Conservation (phyloP, 2,329 filamentous ascomycete genomes). For the Verticillium nubilum region DNA sequence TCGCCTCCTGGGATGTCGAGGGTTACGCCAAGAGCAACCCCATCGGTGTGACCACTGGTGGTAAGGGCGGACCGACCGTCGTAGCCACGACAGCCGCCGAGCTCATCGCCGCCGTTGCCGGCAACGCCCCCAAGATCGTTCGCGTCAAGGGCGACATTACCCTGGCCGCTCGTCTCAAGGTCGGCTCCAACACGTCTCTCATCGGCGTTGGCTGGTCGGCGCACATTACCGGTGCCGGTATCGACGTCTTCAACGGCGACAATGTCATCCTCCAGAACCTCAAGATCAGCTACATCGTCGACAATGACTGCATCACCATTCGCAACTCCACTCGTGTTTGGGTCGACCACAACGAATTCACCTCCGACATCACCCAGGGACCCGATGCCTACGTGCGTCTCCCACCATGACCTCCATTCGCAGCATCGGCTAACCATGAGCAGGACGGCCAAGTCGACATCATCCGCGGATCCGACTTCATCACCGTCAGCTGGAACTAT, state of each 20-base stretch:
- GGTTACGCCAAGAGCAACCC: slow-evolving; percentile 25
- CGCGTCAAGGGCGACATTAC: slow-evolving; percentile 35
- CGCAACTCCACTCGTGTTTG: slow-evolving; percentile 39
- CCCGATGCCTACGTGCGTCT: slow-evolving; percentile 28
- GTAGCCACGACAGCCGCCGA: slow-evolving; percentile 35
- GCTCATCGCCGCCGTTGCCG: slow-evolving; percentile 37
- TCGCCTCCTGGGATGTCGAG: slow-evolving; percentile 17
- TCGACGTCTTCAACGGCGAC: slow-evolving; percentile 26
- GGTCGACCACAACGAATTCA: slow-evolving; percentile 43
- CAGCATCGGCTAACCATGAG: neutral
- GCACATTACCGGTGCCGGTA: slow-evolving; percentile 27
- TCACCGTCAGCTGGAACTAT: slow-evolving; percentile 43
- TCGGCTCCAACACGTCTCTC: slow-evolving; percentile 40
- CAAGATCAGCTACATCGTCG: slow-evolving; percentile 27
- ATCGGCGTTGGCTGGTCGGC: slow-evolving; percentile 28
- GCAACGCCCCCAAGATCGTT: slow-evolving; percentile 34
- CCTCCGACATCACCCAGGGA: slow-evolving; percentile 30
- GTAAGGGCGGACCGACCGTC: slow-evolving; percentile 40
- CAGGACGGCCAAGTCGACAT: slow-evolving; percentile 41
- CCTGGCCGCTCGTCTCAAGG: slow-evolving; percentile 31
- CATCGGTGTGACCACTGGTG: slow-evolving; percentile 30
- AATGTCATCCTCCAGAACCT: slow-evolving; percentile 36
- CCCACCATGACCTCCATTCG: neutral
- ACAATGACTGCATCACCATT: slow-evolving; percentile 36
- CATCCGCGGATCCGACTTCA: slow-evolving; percentile 35